These are phyloP conservation scores for Royoungia palumana DNA, from an alignment of 768 basidiomycete genomes.

Conservation along the genomic window DNA sequence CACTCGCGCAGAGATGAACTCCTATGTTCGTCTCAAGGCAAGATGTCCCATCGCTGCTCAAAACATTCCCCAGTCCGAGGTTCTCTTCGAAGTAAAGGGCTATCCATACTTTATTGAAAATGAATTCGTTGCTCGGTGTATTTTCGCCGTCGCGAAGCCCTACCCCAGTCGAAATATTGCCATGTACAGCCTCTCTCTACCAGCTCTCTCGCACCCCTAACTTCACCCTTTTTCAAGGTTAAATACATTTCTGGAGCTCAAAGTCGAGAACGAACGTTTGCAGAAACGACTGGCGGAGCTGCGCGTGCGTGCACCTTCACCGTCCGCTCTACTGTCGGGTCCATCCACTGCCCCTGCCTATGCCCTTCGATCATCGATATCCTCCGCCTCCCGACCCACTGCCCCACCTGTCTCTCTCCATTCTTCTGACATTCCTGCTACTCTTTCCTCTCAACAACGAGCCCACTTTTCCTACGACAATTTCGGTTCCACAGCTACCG, in stretches of 20 bases:
- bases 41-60: constrained; percentile 33
- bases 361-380: constrained; percentile 19
- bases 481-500: constrained; percentile 8
- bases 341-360: constrained; percentile 24
- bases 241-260: constrained; percentile 76
- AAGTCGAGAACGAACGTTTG: constrained; percentile 81
- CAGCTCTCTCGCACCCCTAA: background rate
- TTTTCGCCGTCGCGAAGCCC: constrained; percentile 74
- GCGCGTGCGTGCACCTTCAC: constrained; percentile 25
- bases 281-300: constrained; percentile 55
- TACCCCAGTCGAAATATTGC: constrained; percentile 72
- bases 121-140: constrained; percentile 47
- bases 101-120: constrained; percentile 49
- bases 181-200: constrained; percentile 40
- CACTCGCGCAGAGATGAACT: constrained; percentile 47
- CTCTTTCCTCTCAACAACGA: constrained; percentile 17
- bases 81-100: constrained; percentile 72
- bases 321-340: constrained; percentile 13
- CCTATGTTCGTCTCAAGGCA: constrained; percentile 59
- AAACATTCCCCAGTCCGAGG: constrained; percentile 37
- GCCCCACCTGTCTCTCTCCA: constrained; percentile 14
- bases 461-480: constrained; percentile 14
- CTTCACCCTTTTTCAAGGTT: constrained; percentile 43
- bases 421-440: constrained; percentile 10
- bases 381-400: constrained; percentile 25